These are phyloP conservation scores for Bruguiera sexangula DNA, from an alignment of 345 rosid species.

Conservation along the genomic window DNA sequence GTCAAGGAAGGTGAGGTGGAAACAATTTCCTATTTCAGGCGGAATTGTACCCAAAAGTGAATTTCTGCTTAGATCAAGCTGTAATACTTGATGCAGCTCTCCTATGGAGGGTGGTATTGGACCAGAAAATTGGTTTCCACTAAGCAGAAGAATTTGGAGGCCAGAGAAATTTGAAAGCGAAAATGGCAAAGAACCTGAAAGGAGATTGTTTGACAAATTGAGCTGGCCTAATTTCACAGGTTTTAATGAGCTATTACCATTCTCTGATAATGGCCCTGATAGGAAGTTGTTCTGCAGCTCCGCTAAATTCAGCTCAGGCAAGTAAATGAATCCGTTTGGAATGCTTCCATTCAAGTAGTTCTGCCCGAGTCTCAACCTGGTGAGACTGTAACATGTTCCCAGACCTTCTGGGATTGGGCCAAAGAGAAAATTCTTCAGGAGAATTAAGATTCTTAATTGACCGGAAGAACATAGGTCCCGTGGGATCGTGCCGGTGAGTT, in stretches of 20 bases:
- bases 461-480: slow-evolving; percentile 21
- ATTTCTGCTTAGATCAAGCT: slow-evolving; percentile 27
- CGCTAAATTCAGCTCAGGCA: slow-evolving; percentile 59
- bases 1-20: slow-evolving; percentile 39
- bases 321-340: slow-evolving; percentile 65
- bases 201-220: slow-evolving; percentile 67
- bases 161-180: slow-evolving; percentile 59
- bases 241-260: slow-evolving; percentile 24
- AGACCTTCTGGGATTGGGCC: slow-evolving; percentile 75
- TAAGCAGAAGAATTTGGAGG: slow-evolving; percentile 66
- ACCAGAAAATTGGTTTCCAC: slow-evolving; percentile 62
- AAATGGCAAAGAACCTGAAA: slow-evolving; percentile 64
- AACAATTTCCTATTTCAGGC: slow-evolving; percentile 46
- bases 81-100: slow-evolving; percentile 22
- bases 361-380: slow-evolving; percentile 68
- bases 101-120: slow-evolving; percentile 27
- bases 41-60: slow-evolving; percentile 47
- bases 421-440: slow-evolving; percentile 78
- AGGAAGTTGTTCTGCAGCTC: slow-evolving; percentile 79
- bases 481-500: slow-evolving; percentile 65
- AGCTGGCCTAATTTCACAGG: slow-evolving; percentile 47
- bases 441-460: slow-evolving; percentile 53
- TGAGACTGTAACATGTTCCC: slow-evolving; percentile 59
- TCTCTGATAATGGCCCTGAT: slow-evolving; percentile 34
- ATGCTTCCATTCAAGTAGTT: slow-evolving; percentile 72